A percentile compares a stretch with the other conserved stretches of the same genome.
phyloP scores from a whole-genome alignment of 208 protist genomes.

The Trichomonas tenax region DNA sequence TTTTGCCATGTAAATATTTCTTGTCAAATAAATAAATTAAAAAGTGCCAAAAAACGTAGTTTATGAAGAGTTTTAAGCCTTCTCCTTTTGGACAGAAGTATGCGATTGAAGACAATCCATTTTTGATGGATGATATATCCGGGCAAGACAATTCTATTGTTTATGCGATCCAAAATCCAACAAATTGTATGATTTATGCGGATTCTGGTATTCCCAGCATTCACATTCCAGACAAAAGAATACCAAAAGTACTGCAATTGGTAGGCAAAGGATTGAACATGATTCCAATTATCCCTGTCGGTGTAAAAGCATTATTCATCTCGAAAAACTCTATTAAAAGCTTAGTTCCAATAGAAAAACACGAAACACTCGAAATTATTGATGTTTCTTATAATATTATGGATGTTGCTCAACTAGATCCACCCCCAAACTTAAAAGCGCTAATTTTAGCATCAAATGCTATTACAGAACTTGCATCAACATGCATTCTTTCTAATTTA shows the following conservation, averaged over 20 bases:
- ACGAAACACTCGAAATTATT: background rate
- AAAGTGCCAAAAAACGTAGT: background rate
- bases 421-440: background rate
- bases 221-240: background rate
- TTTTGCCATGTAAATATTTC: too few species aligned
- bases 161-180: background rate
- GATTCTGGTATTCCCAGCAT: background rate
- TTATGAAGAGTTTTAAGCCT: background rate
- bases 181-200: background rate
- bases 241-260: background rate
- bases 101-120: background rate
- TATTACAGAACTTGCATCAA: background rate
- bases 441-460: background rate
- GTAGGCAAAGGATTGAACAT: background rate
- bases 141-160: background rate
- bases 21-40: too few species aligned
- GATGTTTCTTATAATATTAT: constrained; percentile 3
- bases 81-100: background rate
- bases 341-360: background rate
- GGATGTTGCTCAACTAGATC: background rate
- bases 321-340: background rate
- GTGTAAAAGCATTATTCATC: background rate
- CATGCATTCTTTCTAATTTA: background rate
- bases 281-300: background rate
- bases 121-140: background rate